Conservation (phyloP, 2,329 filamentous ascomycete genomes). For the Ophiostoma australiae region DNA sequence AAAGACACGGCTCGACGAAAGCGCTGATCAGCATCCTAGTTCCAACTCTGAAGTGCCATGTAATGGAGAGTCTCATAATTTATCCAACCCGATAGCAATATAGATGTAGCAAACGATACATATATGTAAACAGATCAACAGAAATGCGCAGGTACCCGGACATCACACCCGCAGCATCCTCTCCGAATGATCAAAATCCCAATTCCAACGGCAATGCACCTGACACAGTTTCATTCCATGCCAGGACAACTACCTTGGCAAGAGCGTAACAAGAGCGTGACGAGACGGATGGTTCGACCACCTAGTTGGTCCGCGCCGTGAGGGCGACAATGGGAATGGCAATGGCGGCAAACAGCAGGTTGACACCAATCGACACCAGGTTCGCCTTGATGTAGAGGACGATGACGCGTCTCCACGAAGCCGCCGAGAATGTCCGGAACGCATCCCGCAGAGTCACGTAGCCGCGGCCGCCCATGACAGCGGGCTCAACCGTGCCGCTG, state of each 20-base stretch:
- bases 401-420: conserved; percentile 67
- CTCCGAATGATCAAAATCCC: background rate
- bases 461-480: conserved; percentile 66
- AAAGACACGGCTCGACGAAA: background rate
- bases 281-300: background rate
- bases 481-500: conserved; percentile 68
- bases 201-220: background rate
- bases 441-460: conserved; percentile 68
- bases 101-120: background rate
- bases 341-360: conserved; percentile 45
- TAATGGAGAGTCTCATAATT: background rate
- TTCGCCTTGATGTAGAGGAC: conserved; percentile 71
- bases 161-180: background rate
- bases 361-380: conserved; percentile 47
- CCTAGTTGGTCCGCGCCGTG: conserved; percentile 30
- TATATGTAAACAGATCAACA: background rate
- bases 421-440: conserved; percentile 70
- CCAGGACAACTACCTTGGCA: no score
- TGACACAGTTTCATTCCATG: background rate
- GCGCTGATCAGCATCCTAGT: background rate
- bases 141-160: background rate
- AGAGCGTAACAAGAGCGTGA: background rate
- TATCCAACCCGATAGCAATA: background rate
- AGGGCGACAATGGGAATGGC: conserved; percentile 50
- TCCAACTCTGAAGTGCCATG: background rate